Conservation (phyloP, 805 yeast species). For the Komagataella mondaviorum region DNA sequence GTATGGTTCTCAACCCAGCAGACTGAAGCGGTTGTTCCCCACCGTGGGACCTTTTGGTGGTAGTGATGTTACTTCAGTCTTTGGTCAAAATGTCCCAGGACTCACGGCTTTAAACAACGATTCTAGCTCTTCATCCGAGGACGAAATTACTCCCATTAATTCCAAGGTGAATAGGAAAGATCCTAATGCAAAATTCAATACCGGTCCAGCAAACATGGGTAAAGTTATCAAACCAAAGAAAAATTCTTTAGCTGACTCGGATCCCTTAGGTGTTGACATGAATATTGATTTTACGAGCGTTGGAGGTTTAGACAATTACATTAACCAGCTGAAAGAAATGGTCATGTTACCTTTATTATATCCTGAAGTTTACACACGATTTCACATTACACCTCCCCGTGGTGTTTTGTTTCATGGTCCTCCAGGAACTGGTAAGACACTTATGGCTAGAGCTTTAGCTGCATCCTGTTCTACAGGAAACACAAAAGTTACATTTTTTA, state of each 20-base stretch:
- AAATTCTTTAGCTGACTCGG: slow-evolving; percentile 70
- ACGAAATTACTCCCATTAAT: slow-evolving; percentile 21
- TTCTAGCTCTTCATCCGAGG: slow-evolving; percentile 34
- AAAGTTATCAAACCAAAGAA: slow-evolving; percentile 22
- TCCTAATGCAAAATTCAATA: slow-evolving; percentile 1
- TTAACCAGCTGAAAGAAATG: slow-evolving; percentile 92
- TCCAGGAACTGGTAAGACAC: slow-evolving; percentile 97
- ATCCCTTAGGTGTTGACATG: slow-evolving; percentile 79
- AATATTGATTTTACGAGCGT: slow-evolving; percentile 55
- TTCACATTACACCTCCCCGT: slow-evolving; percentile 89
- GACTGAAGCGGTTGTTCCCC: slow-evolving; percentile 56
- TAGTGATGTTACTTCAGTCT: slow-evolving; percentile 75
- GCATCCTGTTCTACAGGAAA: slow-evolving; percentile 83
- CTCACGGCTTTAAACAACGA: slow-evolving; percentile 23
- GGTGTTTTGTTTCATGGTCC: slow-evolving; percentile 98
- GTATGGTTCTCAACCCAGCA: slow-evolving; percentile 24
- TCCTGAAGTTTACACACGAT: slow-evolving; percentile 85
- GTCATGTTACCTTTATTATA: slow-evolving; percentile 84
- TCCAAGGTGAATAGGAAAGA: slow-evolving; percentile 1
- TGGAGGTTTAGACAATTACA: slow-evolving; percentile 87
- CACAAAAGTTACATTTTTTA: slow-evolving; percentile 84
- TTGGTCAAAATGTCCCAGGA: slow-evolving; percentile 53
- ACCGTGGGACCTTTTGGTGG: slow-evolving; percentile 99
- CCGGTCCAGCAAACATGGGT: not conserved
- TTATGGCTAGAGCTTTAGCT: slow-evolving; percentile 96